These are phyloP conservation scores for Mortierella sp. DNA, from an alignment of 371 early-diverging fungal species.

Conservation along the genomic window DNA sequence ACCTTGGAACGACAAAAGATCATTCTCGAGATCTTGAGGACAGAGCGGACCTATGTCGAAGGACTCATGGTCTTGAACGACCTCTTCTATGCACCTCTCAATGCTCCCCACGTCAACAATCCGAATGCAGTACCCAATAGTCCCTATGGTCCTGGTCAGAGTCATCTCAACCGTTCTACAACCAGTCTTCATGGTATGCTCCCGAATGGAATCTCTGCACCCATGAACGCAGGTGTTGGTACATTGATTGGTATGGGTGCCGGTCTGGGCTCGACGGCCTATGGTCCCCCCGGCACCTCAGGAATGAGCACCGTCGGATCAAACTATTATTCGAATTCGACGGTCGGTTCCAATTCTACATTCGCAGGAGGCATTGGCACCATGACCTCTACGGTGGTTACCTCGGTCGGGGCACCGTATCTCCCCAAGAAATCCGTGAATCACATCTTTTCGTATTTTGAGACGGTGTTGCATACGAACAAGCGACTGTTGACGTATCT, in stretches of 20 bases:
- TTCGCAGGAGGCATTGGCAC: no score
- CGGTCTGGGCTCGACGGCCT: no score
- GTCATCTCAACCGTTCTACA: no score
- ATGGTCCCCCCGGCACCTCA: not conserved
- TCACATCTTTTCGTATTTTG: constrained; percentile 74
- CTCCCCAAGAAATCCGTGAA: constrained; percentile 55
- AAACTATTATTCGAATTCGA: constrained; percentile 6
- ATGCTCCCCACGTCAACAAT: constrained; percentile 28
- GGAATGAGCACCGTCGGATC: constrained; percentile 30
- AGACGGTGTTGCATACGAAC: constrained; percentile 72
- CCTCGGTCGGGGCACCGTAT: constrained; percentile 41
- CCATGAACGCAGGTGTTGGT: no score
- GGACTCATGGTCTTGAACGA: constrained; percentile 71
- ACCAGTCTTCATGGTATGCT: no score
- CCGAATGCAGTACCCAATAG: no score
- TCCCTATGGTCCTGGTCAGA: no score
- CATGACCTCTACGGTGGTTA: constrained; percentile 22
- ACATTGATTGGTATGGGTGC: no score
- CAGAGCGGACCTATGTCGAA: constrained; percentile 81
- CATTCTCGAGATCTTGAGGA: constrained; percentile 75
- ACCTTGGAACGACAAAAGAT: constrained; percentile 61
- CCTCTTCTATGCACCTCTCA: constrained; percentile 55
- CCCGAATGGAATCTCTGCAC: no score
- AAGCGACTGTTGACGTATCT: constrained; percentile 66
- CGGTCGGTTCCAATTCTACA: constrained; percentile 28